Base-by-base conservation (phyloP, 768 basidiomycete genomes). In the Auricularia sp. region DNA sequence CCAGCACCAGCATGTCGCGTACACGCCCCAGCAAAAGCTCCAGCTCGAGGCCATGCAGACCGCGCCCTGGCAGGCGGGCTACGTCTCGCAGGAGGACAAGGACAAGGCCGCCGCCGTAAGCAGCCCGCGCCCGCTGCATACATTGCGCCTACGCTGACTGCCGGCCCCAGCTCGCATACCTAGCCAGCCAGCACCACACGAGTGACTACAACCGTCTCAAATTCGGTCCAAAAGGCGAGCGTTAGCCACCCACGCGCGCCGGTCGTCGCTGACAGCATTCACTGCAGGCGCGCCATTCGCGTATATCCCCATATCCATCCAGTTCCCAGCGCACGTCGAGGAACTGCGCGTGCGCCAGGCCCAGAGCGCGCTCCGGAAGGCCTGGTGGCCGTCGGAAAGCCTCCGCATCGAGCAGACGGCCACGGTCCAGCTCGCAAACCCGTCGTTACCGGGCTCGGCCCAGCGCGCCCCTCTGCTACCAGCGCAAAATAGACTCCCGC, bases 161-260 rank as follows among this genome's bases (percentile, higher is more conserved):
- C 18, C 8, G 2, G 29, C 51, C 59, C 14, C 65, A 85, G 80
- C 81, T 88, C 61, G 78, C 80, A 1, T 74, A 71, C 2, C 76
- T 92, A 18, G 88, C 88, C 2, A 90, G 88, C 5, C 89, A 91
- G 69, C 87, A 90, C 74, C 90, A 91, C 68, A 63, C 71, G 64
- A 88, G 86, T 75, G 83, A 87, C 56, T 90, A 92, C 72, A 88
- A 82, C 69, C 80, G 82, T 63, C 73, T 84, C 33, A 90, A 90
- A 73, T 86, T 83, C 65, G 90, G 89, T 4, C 73, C 74, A n/a
- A 62, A 69, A 65, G 78, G 76, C 74, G n/a, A 14, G 65, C 63
- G 16, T 33, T 8, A 54, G 16, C 11, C 47, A 36, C 67, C 4
- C 34, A 16, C 11, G 54, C 61, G 34, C 47, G 14, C 39, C 62